A percentile compares a stretch with the other conserved stretches of the same genome.
Conservation (phyloP, 768 basidiomycete genomes). For the Dioszegia hungarica region DNA sequence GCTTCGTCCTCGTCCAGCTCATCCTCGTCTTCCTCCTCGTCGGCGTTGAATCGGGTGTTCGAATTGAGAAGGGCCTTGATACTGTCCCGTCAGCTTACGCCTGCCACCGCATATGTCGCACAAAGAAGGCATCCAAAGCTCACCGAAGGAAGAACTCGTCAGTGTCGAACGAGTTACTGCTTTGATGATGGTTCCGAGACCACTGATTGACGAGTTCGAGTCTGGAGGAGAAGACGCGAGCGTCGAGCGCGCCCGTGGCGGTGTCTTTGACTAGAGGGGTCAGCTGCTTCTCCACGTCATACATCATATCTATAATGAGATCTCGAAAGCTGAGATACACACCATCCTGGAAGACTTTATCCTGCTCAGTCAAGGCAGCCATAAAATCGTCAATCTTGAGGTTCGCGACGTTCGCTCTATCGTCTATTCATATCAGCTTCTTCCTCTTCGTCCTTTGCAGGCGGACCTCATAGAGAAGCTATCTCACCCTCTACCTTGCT, state of each 20-base stretch:
- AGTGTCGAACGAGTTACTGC: constrained; percentile 80
- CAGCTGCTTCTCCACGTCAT: background rate
- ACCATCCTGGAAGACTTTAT: constrained; percentile 21
- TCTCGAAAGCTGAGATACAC: background rate
- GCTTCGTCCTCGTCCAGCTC: constrained; percentile 28
- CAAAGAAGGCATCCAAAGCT: background rate
- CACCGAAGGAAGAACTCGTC: constrained; percentile 70
- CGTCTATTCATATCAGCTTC: background rate
- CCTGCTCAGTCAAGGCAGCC: constrained; percentile 7
- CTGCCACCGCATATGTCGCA: background rate
- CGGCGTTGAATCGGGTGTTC: constrained; percentile 34
- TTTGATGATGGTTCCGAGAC: constrained; percentile 86
- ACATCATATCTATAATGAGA: no score
- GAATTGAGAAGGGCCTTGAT: constrained; percentile 30
- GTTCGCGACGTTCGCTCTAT: constrained; percentile 24
- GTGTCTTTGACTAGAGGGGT: constrained; percentile 56
- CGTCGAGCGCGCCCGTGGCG: constrained; percentile 85
- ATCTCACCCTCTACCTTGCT: constrained; percentile 32
- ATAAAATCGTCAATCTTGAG: constrained; percentile 14
- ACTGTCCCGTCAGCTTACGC: constrained; percentile 17
- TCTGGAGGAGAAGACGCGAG: constrained; percentile 68
- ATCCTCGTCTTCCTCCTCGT: constrained; percentile 51
- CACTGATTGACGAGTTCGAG: constrained; percentile 76
- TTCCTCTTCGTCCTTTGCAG: background rate
- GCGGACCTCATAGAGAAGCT: background rate